A percentile compares a stretch with the other conserved stretches of the same genome.
Evolutionary conservation across 2,329 filamentous ascomycete species (phyloP).

Genomic region (Penicillium corylophilum): DNA sequence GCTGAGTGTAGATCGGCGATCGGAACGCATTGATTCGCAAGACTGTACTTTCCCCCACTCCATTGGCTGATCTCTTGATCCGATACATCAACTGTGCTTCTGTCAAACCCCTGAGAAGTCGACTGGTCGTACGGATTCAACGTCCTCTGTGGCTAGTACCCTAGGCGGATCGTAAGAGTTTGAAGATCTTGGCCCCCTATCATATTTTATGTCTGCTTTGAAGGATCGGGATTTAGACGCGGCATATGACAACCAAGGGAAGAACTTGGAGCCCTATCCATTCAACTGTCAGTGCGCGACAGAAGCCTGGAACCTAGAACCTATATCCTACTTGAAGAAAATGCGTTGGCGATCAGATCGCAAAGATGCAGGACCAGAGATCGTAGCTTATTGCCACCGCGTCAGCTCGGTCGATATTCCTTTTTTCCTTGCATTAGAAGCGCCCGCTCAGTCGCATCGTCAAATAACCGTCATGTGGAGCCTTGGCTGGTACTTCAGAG

Average conservation of each 20-base stretch:
- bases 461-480: conserved; percentile 12
- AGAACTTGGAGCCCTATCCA: conserved; percentile 8
- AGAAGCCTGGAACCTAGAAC: background rate
- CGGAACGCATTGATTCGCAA: conserved; percentile 1
- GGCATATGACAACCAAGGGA: conserved; percentile 1
- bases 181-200: conserved; percentile 5
- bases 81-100: background rate
- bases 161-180: conserved; percentile 6
- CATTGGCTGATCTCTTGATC: conserved; percentile 11
- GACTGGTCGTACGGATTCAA: background rate
- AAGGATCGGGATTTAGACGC: conserved; percentile 2
- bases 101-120: conserved; percentile 7
- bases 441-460: conserved; percentile 2
- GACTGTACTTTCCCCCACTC: background rate
- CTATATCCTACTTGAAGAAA: conserved; percentile 6
- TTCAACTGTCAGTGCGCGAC: conserved; percentile 9
- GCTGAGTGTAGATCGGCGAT: conserved; percentile 14
- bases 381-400: conserved; percentile 23
- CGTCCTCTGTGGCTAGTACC: conserved; percentile 5
- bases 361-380: conserved; percentile 11
- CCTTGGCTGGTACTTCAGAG: background rate
- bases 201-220: conserved; percentile 2
- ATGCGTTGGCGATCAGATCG: conserved; percentile 18
- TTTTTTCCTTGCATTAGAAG: conserved; percentile 25
- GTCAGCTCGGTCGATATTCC: conserved; percentile 15